Evolutionary conservation across 2,329 filamentous ascomycete genomes (phyloP).

Genomic region (Diaporthe vexans): DNA sequence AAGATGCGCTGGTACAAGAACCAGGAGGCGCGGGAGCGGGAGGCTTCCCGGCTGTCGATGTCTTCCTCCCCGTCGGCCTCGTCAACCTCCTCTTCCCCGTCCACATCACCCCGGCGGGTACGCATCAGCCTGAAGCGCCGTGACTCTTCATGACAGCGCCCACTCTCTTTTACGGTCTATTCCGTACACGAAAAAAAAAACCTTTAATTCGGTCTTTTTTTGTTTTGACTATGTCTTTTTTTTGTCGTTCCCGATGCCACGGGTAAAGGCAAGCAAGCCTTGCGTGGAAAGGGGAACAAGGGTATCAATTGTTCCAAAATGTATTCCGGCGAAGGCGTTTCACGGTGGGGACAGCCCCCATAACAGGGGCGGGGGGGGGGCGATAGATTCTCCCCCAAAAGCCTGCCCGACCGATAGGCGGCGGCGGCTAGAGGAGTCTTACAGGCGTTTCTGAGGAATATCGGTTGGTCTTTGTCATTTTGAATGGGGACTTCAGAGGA

Average conservation of each 20-base stretch:
- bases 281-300: too few species aligned
- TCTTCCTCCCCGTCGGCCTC: neutral
- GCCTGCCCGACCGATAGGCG: neutral
- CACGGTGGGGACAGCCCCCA: neutral
- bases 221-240: neutral
- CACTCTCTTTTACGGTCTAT: neutral
- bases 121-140: conserved; percentile 33
- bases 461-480: neutral
- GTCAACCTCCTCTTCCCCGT: neutral
- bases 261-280: neutral
- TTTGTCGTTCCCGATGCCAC: neutral
- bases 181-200: neutral
- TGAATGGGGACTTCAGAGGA: neutral
- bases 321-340: conserved; percentile 27
- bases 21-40: conserved; percentile 14
- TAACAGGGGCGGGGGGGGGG: neutral
- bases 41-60: neutral
- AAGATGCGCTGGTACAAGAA: conserved; percentile 37
- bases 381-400: neutral
- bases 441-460: conserved; percentile 11
- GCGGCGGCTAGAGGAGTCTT: neutral
- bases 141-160: conserved; percentile 18
- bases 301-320: neutral
- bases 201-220: neutral
- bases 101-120: conserved; percentile 7